These are phyloP conservation scores for Apodospora peruviana DNA, from an alignment of 495 filamentous ascomycete genomes.

Conservation along the genomic window DNA sequence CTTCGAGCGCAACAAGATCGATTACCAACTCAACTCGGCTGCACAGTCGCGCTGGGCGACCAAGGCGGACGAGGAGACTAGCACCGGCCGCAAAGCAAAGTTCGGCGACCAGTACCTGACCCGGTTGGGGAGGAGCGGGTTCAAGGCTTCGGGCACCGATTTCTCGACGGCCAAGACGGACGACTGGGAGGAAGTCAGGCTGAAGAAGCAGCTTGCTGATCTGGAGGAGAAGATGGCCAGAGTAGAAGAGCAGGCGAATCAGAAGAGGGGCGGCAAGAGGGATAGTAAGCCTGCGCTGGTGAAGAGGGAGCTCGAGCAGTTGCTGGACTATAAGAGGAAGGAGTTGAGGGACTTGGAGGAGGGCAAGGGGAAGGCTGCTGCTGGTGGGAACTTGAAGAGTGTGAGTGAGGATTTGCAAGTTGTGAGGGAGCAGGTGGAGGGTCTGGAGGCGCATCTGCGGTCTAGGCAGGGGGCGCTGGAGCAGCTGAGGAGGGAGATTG, in stretches of 20 bases:
- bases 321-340: constrained; percentile 73
- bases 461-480: constrained; percentile 53
- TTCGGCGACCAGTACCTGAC: constrained; percentile 96
- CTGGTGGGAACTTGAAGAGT: constrained; percentile 53
- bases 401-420: constrained; percentile 66
- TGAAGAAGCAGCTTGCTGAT: constrained; percentile 86
- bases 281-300: constrained; percentile 76
- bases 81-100: constrained; percentile 83
- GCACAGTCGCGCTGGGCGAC: constrained; percentile 58
- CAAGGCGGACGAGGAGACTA: constrained; percentile 64
- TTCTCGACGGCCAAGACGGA: constrained; percentile 69
- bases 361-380: constrained; percentile 61
- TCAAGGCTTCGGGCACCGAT: constrained; percentile 76
- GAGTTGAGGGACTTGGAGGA: constrained; percentile 67
- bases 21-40: constrained; percentile 69
- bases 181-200: constrained; percentile 94
- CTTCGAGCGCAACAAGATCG: constrained; percentile 91
- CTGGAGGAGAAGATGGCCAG: constrained; percentile 77
- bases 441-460: constrained; percentile 59
- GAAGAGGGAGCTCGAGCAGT: constrained; percentile 86
- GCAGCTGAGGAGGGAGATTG: constrained; percentile 53
- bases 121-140: constrained; percentile 72
- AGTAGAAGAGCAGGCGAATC: constrained; percentile 52
- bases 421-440: constrained; percentile 71
- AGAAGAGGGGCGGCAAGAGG: constrained; percentile 40